phyloP scores from a whole-genome alignment of 495 filamentous ascomycete species.

The Xylaria scruposa region DNA sequence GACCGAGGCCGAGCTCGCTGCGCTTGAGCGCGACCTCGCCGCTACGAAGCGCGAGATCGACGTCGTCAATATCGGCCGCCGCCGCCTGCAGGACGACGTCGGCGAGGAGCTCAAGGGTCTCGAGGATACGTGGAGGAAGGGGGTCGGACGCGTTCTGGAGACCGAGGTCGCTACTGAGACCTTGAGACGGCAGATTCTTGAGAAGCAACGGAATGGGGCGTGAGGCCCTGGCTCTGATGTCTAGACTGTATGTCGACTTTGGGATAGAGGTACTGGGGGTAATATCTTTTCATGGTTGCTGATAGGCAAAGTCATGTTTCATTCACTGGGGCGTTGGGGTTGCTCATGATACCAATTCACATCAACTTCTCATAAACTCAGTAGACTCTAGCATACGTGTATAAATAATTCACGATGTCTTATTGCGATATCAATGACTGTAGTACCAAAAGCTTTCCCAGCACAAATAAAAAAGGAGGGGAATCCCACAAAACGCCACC shows the following conservation, averaged over 20 bases:
- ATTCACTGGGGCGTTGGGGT: slow-evolving; percentile 13
- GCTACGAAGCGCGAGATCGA: slow-evolving; percentile 69
- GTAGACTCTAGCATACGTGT: not conserved
- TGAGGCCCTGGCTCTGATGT: slow-evolving; percentile 7
- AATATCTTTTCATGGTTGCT: not conserved
- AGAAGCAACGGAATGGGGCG: slow-evolving; percentile 36
- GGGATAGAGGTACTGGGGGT: not conserved
- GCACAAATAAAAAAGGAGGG: slow-evolving; percentile 31
- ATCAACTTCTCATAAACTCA: not conserved
- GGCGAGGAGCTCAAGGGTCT: slow-evolving; percentile 70
- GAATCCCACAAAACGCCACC: slow-evolving; percentile 42
- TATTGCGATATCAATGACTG: slow-evolving; percentile 37
- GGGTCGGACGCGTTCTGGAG: slow-evolving; percentile 73
- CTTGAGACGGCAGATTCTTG: slow-evolving; percentile 57
- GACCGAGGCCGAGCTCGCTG: slow-evolving; percentile 72
- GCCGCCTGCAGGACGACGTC: slow-evolving; percentile 70
- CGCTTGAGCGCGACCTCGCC: slow-evolving; percentile 79
- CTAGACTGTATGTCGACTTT: not conserved
- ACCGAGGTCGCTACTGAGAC: slow-evolving; percentile 77
- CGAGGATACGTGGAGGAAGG: slow-evolving; percentile 76
- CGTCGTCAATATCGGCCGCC: slow-evolving; percentile 71
- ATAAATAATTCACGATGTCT: slow-evolving; percentile 30
- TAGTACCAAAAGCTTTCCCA: slow-evolving; percentile 27
- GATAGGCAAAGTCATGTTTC: not conserved
- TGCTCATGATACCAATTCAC: slow-evolving; percentile 26